These are phyloP conservation scores for Neonectria neomacrospora DNA, from an alignment of 2,329 filamentous ascomycete genomes.

Conservation along the genomic window DNA sequence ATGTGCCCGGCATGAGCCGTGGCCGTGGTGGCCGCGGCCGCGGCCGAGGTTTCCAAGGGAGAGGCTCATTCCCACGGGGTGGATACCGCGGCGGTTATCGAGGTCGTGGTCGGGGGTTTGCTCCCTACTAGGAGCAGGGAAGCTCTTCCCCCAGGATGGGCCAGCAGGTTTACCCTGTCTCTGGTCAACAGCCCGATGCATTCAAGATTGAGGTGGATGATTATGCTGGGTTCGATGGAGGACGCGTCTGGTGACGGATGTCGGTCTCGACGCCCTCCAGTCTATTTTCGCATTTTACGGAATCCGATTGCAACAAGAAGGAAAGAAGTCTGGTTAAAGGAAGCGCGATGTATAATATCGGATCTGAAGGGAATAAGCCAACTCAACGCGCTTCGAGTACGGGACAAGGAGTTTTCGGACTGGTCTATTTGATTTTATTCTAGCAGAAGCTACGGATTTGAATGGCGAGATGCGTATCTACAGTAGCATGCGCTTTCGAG, in stretches of 20 bases:
- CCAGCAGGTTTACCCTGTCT: constrained; percentile 26
- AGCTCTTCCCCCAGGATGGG: constrained; percentile 33
- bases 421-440: constrained; percentile 30
- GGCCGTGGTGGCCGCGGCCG: constrained; percentile 72
- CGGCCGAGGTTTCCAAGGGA: constrained; percentile 63
- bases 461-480: constrained; percentile 6
- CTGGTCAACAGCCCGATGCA: constrained; percentile 34
- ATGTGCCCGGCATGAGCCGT: constrained; percentile 92
- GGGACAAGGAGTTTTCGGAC: constrained; percentile 41
- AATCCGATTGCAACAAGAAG: constrained; percentile 35
- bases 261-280: neutral
- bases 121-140: constrained; percentile 69
- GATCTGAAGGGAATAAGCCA: constrained; percentile 28
- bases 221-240: constrained; percentile 30
- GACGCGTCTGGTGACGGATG: neutral
- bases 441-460: constrained; percentile 22
- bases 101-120: constrained; percentile 71
- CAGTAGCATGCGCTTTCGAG: constrained; percentile 6
- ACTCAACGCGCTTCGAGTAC: constrained; percentile 29
- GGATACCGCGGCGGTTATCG: constrained; percentile 67
- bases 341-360: constrained; percentile 36
- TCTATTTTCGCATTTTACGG: constrained; percentile 26
- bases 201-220: constrained; percentile 45
- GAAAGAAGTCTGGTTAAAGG: constrained; percentile 31
- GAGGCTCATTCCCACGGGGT: constrained; percentile 61